These are phyloP conservation scores for Epichloe coenophiala DNA, from an alignment of 2,329 filamentous ascomycete species.

Conservation along the genomic window DNA sequence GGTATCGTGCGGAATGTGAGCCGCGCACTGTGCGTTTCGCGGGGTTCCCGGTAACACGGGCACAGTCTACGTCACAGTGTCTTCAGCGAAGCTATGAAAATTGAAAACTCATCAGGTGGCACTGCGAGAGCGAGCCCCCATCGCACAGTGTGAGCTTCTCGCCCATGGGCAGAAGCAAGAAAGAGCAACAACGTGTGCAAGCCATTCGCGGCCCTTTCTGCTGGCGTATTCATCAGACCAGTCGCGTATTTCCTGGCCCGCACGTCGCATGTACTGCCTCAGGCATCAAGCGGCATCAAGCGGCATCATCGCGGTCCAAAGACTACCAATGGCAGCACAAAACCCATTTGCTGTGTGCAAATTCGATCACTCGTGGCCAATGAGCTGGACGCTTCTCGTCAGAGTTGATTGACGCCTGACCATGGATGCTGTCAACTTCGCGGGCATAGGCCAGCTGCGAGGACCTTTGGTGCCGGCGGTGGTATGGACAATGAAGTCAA, in stretches of 20 bases:
- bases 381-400: neutral
- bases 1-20: accelerated
- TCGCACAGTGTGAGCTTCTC: neutral
- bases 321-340: conserved; percentile 3
- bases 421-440: neutral
- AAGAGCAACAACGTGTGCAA: neutral
- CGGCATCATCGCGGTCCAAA: conserved; percentile 5
- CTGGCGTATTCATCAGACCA: conserved; percentile 15
- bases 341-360: neutral
- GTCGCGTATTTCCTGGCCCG: conserved; percentile 14
- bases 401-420: neutral
- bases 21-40: neutral
- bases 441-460: no score
- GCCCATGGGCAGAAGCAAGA: neutral
- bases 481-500: no score
- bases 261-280: conserved; percentile 13
- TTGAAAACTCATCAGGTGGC: neutral
- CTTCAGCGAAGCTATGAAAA: neutral
- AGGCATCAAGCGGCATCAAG: conserved; percentile 10
- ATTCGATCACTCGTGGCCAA: conserved; percentile 1
- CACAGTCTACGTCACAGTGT: neutral
- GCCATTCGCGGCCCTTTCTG: neutral
- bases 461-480: no score
- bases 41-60: neutral
- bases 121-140: no score